Conservation (phyloP, 768 basidiomycete species). For the Daedaleopsis sinensis region DNA sequence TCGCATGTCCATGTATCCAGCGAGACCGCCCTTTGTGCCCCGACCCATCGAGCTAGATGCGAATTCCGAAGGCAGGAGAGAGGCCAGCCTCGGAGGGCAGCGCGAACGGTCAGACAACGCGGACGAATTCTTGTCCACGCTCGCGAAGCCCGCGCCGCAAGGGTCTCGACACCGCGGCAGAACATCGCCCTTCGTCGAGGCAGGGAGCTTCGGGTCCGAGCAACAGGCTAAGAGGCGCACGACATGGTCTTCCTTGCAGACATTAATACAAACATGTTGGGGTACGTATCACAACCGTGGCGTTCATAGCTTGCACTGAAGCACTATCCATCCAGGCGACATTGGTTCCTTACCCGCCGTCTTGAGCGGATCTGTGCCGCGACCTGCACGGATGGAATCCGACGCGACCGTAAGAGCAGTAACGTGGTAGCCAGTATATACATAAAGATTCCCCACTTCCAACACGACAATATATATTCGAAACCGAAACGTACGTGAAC, state of each 20-base stretch:
- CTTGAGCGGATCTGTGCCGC: conserved; percentile 60
- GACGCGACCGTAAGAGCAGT: conserved; percentile 66
- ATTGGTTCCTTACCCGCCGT: conserved; percentile 42
- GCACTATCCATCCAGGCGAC: conserved; percentile 18
- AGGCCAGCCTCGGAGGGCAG: neutral
- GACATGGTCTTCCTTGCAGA: conserved; percentile 62
- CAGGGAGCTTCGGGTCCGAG: conserved; percentile 56
- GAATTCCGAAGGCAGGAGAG: conserved; percentile 4
- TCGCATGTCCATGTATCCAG: conserved; percentile 10
- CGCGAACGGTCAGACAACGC: neutral
- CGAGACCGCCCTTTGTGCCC: neutral
- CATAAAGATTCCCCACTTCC: too few species aligned
- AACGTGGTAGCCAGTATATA: conserved; percentile 77
- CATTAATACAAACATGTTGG: conserved; percentile 46
- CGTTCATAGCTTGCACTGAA: neutral
- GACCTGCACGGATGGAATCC: conserved; percentile 72
- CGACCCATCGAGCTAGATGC: neutral
- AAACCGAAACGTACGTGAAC: too few species aligned
- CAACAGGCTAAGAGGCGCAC: conserved; percentile 77
- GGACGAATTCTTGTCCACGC: conserved; percentile 42
- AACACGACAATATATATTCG: too few species aligned
- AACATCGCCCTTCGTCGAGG: conserved; percentile 43
- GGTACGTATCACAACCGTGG: conserved; percentile 34
- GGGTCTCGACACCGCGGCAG: conserved; percentile 52
- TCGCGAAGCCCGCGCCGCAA: conserved; percentile 60